Evolutionary conservation across 192 early-diverging fungal species (phyloP).

Genomic region (Podila epicladia): DNA sequence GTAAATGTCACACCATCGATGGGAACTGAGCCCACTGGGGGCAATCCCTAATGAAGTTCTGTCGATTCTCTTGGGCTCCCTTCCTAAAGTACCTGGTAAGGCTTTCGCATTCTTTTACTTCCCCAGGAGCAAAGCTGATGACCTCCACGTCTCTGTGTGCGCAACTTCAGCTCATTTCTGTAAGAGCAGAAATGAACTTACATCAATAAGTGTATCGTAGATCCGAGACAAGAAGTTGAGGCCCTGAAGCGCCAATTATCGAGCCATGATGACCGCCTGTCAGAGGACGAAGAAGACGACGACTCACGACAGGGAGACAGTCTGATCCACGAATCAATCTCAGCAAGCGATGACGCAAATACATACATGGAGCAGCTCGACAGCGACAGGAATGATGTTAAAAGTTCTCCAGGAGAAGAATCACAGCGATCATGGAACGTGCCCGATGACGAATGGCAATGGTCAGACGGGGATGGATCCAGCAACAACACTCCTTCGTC

Average conservation of each 20-base stretch:
- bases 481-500: not conserved
- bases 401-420: not conserved
- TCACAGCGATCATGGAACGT: constrained; percentile 34
- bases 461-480: constrained; percentile 40
- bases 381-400: not conserved
- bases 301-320: constrained; percentile 12
- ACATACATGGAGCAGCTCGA: not conserved
- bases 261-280: constrained; percentile 37
- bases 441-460: constrained; percentile 49
- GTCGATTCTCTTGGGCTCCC: constrained; percentile 36
- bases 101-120: not conserved
- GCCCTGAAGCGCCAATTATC: constrained; percentile 21
- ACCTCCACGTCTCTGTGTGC: not conserved
- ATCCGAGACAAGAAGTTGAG: constrained; percentile 27
- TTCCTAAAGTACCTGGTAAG: constrained; percentile 47
- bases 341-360: not conserved
- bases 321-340: not conserved
- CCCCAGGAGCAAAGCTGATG: not conserved
- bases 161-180: not conserved
- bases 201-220: constrained; percentile 1
- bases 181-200: not conserved
- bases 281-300: constrained; percentile 44
- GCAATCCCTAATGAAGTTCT: constrained; percentile 43
- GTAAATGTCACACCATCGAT: constrained; percentile 44
- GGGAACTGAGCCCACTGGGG: constrained; percentile 34